Conservation (phyloP, 1,284 basidiomycete genomes). For the Dichomitus squalens region DNA sequence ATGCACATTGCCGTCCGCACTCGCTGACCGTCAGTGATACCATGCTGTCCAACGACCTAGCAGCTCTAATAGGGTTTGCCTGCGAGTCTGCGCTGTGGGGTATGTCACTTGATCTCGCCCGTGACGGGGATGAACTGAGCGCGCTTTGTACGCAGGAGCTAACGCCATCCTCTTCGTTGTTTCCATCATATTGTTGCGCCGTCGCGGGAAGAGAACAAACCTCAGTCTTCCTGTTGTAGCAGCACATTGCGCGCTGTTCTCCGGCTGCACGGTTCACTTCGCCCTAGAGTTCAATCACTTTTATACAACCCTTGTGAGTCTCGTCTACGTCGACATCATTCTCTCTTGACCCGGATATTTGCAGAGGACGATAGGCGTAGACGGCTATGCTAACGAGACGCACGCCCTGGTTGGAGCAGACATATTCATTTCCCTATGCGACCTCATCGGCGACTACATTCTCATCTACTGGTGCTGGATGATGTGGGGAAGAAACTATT, state of each 20-base stretch:
- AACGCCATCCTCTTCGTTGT: constrained; percentile 6
- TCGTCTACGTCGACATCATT: neutral
- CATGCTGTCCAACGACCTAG: too few relatives aligned
- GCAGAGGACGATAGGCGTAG: constrained; percentile 10
- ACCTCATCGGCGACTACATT: constrained; percentile 39
- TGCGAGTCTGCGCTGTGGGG: too few relatives aligned
- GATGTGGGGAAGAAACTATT: constrained; percentile 36
- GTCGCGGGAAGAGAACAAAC: neutral
- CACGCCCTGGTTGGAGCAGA: constrained; percentile 32
- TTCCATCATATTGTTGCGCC: constrained; percentile 22
- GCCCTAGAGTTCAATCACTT: constrained; percentile 42
- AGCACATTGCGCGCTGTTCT: constrained; percentile 35
- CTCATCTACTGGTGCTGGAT: constrained; percentile 45
- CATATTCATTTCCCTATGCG: constrained; percentile 38
- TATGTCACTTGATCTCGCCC: too few relatives aligned
- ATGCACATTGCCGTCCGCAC: too few relatives aligned
- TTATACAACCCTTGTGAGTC: constrained; percentile 35
- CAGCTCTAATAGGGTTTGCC: too few relatives aligned
- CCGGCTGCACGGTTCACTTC: constrained; percentile 38
- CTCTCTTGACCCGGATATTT: neutral
- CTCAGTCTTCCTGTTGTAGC: constrained; percentile 27
- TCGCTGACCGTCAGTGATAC: too few relatives aligned
- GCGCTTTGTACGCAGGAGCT: too few relatives aligned
- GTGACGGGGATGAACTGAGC: too few relatives aligned
- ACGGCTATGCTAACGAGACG: constrained; percentile 35